phyloP scores from a whole-genome alignment of 768 basidiomycete species.

The Pleurotus sapidus region DNA sequence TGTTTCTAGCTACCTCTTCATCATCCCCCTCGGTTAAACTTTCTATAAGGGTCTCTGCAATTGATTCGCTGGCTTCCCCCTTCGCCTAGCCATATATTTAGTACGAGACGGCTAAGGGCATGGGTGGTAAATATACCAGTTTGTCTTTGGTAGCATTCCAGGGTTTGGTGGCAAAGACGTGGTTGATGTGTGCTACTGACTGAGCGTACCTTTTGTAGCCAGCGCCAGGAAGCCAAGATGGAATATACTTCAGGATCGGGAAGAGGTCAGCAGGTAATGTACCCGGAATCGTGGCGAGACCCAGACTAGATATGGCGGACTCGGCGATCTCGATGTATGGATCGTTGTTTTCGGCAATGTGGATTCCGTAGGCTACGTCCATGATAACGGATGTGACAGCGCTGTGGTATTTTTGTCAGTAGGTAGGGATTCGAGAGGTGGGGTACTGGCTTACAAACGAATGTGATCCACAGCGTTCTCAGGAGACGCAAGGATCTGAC shows the following conservation, averaged over 20 bases:
- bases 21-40: neutral
- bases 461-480: slow-evolving; percentile 4
- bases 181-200: neutral
- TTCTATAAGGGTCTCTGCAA: neutral
- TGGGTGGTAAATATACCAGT: neutral
- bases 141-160: neutral
- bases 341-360: neutral
- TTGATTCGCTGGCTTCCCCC: neutral
- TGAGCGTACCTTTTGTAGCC: neutral
- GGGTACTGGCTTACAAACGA: slow-evolving; percentile 1
- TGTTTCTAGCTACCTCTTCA: neutral
- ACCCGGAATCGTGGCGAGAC: neutral
- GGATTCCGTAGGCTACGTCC: neutral
- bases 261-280: neutral
- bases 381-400: neutral
- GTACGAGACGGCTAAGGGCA: no score
- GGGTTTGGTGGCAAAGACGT: neutral
- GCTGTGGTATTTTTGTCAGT: neutral
- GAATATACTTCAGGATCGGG: neutral
- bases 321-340: neutral
- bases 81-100: neutral
- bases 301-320: neutral
- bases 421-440: neutral
- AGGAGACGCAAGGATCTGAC: neutral
- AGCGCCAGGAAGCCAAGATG: slow-evolving; percentile 5